Percentiles rank a stretch among this genome's conserved stretches.
These are phyloP conservation scores for Podospora didyma DNA, from an alignment of 495 filamentous ascomycete genomes.

Conservation along the genomic window DNA sequence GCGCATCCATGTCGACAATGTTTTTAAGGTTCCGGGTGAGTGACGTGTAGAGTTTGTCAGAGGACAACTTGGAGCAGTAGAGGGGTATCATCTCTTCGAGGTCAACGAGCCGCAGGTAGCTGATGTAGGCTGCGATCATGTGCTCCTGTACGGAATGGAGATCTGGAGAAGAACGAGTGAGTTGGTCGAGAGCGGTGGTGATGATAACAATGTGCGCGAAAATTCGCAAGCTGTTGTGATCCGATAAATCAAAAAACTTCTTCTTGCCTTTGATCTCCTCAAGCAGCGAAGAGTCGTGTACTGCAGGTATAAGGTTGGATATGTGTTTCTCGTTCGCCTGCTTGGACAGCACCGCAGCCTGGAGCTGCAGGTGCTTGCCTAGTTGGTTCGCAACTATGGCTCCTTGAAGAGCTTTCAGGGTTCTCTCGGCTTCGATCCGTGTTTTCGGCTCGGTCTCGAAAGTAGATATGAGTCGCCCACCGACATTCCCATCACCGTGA, in stretches of 20 bases:
- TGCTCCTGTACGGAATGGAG: conserved; percentile 48
- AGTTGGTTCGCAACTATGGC: conserved; percentile 58
- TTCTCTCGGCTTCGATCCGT: conserved; percentile 45
- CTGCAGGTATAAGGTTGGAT: conserved; percentile 53
- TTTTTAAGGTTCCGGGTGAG: conserved; percentile 56
- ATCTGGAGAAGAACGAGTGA: conserved; percentile 41
- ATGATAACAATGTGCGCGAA: conserved; percentile 56
- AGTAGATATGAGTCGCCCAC: conserved; percentile 45
- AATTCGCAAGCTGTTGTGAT: conserved; percentile 57
- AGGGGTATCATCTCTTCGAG: conserved; percentile 74
- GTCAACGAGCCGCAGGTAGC: conserved; percentile 63
- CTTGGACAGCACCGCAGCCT: conserved; percentile 54
- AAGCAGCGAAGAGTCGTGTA: too few species aligned
- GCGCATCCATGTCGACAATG: conserved; percentile 39
- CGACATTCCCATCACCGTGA: conserved; percentile 48
- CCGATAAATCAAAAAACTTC: conserved; percentile 46
- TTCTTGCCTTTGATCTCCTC: conserved; percentile 27
- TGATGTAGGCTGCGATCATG: conserved; percentile 75
- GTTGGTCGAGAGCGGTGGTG: conserved; percentile 44
- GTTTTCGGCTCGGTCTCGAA: conserved; percentile 47
- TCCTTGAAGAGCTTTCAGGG: conserved; percentile 63
- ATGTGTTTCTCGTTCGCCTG: conserved; percentile 44
- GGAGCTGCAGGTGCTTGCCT: conserved; percentile 51
- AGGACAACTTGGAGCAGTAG: conserved; percentile 75
- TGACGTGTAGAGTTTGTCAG: conserved; percentile 40